A percentile compares a stretch with the other conserved stretches of the same genome.
These are phyloP conservation scores for Xylaria sp. DNA, from an alignment of 495 filamentous ascomycete genomes.

Conservation along the genomic window DNA sequence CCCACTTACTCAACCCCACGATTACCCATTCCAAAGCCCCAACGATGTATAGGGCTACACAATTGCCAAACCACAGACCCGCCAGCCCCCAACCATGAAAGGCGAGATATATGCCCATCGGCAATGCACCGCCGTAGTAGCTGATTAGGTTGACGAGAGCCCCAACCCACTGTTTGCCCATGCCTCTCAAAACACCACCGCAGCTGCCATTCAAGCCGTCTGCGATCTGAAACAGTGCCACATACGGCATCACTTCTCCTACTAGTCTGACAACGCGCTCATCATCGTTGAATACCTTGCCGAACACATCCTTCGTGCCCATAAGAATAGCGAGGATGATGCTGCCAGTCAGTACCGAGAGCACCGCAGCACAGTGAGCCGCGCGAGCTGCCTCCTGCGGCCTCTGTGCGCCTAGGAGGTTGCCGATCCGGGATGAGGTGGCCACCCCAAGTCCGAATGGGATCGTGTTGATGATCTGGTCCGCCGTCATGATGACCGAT, in stretches of 20 bases:
- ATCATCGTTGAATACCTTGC: conserved; percentile 85
- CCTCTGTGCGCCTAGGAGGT: conserved; percentile 76
- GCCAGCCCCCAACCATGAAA: conserved; percentile 88
- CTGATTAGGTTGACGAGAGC: conserved; percentile 88
- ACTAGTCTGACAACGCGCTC: conserved; percentile 75
- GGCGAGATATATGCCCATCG: conserved; percentile 83
- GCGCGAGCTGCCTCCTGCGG: conserved; percentile 73
- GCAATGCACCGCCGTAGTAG: conserved; percentile 87
- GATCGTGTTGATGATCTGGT: conserved; percentile 91
- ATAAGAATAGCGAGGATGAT: conserved; percentile 76
- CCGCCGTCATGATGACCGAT: conserved; percentile 92
- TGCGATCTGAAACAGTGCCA: conserved; percentile 94
- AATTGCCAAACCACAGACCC: conserved; percentile 89
- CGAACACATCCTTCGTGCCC: conserved; percentile 76
- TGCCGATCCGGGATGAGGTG: conserved; percentile 79
- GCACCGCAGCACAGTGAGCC: conserved; percentile 77
- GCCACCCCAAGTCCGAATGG: conserved; percentile 92
- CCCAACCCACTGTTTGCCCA: conserved; percentile 89
- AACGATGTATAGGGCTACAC: conserved; percentile 85
- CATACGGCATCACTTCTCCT: conserved; percentile 82
- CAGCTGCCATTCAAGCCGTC: conserved; percentile 89
- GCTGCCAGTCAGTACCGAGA: conserved; percentile 73
- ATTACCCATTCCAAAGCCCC: conserved; percentile 82
- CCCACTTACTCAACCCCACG: conserved; percentile 80
- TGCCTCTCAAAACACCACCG: conserved; percentile 81